Evolutionary conservation across 371 early-diverging fungal species (phyloP), one percentile per base, ranked within the genome.

Genomic region (Cokeromyces recurvatus): DNA sequence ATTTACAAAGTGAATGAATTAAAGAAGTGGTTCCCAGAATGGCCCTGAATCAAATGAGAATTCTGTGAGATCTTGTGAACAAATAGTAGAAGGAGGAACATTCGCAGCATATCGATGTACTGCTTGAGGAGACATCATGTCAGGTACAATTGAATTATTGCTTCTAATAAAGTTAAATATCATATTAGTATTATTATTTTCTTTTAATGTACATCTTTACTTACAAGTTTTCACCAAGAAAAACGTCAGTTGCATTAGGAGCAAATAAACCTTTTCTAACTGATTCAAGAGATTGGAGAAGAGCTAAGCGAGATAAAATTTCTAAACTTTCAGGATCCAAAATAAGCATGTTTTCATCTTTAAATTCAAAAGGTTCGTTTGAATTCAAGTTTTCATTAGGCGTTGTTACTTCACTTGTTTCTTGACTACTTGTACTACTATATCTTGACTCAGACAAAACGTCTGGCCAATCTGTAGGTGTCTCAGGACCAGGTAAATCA

Each of bases 1-100:
- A 29, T 8, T 5, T 8, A 29, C 11, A 29, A 29, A 29, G 29
- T 8, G 11, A 31, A 40, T 43, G 31, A 31, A 14, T 65, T 53
- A 66, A 39, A 38, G 55, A n/a, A 52, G 46, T 12, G 58, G 52
- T 24, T 41, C 46, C 62, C 62, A 67, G 43, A 67, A 62, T 14
- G 64, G 64, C n/a, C 63, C 58, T 11, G 51, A 43, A 29, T 67
- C 64, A 51, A 67, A 67, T 6, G 65, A 59, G 36, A 59, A 64
- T 45, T 64, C 54, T 3, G 59, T 44, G 9, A 68, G 51, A 20
- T 62, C 55, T 44, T 68, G 64, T 22, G 64, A 43, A 42, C 68
- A 68, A 21, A 68, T 55, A 41, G 49, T 42, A 12, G 68, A 68
- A 17, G 68, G 68, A 15, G 58, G 53, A 16, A 41, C 32, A 32